Conservation (phyloP, 1,284 basidiomycete species). For the Nidula niveotomentosa region DNA sequence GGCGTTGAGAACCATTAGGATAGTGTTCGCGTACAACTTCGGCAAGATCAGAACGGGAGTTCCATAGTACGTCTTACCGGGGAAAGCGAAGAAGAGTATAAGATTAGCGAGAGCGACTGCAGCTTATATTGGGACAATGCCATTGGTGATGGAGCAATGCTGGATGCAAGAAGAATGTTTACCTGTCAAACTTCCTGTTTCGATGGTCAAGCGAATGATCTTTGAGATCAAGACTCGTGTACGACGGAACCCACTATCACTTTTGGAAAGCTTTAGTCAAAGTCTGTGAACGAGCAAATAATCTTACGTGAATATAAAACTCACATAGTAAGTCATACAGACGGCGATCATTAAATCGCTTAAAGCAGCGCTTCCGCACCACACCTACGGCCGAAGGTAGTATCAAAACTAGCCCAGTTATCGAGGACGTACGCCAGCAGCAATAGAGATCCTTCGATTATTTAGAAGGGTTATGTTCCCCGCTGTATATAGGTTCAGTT, state of each 20-base stretch:
- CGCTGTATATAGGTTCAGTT: no score
- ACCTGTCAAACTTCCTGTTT: slow-evolving; percentile 8
- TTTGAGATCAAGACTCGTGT: slow-evolving; percentile 9
- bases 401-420: not conserved
- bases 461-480: no score
- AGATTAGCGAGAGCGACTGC: slow-evolving; percentile 1
- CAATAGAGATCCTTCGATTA: not conserved
- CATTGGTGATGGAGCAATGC: not conserved
- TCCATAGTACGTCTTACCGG: not conserved
- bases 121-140: not conserved
- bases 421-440: not conserved
- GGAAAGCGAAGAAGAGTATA: not conserved
- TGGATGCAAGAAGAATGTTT: not conserved
- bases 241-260: slow-evolving; percentile 3
- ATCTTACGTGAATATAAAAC: not conserved
- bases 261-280: not conserved
- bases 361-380: slow-evolving; percentile 13
- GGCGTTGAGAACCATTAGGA: not conserved
- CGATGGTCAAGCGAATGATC: slow-evolving; percentile 8
- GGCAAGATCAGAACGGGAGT: not conserved
- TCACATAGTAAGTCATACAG: not conserved
- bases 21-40: slow-evolving; percentile 3
- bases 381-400: slow-evolving; percentile 10
- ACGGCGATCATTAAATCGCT: slow-evolving; percentile 15
- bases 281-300: no score